phyloP scores from a whole-genome alignment of 2,329 filamentous ascomycete species.

The Xylariaceae sp. region DNA sequence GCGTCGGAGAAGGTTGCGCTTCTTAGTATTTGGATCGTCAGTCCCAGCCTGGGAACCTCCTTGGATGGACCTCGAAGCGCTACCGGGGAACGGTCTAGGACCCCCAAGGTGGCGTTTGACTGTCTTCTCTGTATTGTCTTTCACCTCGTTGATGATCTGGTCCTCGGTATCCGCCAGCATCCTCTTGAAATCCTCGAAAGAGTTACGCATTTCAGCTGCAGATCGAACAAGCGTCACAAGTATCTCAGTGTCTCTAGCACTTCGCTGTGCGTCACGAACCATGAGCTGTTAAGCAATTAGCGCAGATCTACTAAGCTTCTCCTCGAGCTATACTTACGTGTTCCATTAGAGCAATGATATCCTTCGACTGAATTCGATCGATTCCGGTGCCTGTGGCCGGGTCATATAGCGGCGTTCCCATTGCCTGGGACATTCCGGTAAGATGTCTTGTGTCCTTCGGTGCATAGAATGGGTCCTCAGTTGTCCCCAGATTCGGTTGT shows the following conservation, averaged over 20 bases:
- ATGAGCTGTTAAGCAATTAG: conserved; percentile 64
- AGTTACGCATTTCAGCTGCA: conserved; percentile 94
- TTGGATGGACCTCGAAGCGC: conserved; percentile 62
- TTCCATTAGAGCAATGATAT: conserved; percentile 97
- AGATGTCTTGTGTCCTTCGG: conserved; percentile 67
- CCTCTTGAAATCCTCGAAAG: conserved; percentile 92
- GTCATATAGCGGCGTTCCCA: conserved; percentile 88
- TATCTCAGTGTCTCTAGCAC: conserved; percentile 94
- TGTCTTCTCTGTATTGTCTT: conserved; percentile 84
- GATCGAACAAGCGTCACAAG: conserved; percentile 91
- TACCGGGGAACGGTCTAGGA: conserved; percentile 78
- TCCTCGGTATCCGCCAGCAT: conserved; percentile 90
- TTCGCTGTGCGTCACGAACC: conserved; percentile 93
- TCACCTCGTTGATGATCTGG: conserved; percentile 82
- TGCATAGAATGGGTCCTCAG: conserved; percentile 69
- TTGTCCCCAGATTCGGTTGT: conserved; percentile 53
- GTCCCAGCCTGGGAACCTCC: conserved; percentile 59
- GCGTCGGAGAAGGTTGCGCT: conserved; percentile 89
- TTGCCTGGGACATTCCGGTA: conserved; percentile 89
- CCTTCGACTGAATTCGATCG: conserved; percentile 91
- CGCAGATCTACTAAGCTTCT: not conserved
- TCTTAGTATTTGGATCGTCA: conserved; percentile 71
- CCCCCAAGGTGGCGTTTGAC: conserved; percentile 82
- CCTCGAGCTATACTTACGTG: conserved; percentile 60
- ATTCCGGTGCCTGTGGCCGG: conserved; percentile 84